Evolutionary conservation across 768 basidiomycete genomes (phyloP), one percentile per base, ranked within the genome.

Genomic region (Arthromyces matolae): DNA sequence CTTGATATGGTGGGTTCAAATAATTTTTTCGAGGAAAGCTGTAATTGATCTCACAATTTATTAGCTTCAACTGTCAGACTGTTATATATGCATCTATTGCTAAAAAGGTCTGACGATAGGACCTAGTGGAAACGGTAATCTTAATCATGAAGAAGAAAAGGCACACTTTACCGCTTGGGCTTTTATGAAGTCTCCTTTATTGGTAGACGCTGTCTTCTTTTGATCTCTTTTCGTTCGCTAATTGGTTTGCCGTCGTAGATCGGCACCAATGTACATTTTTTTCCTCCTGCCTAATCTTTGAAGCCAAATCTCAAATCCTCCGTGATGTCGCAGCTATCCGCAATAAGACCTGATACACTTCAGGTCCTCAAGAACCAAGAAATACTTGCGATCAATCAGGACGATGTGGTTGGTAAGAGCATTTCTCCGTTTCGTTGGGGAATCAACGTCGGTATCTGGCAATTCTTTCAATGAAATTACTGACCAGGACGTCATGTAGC

Each of bases 161-260:
- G 77, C 81, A 1, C 84, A 86, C 57, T 86, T 84, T 60, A 84
- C 82, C 0, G 81, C 81, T 3, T 86, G 84, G 84, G 83, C 83
- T 13, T 62, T 86, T 34, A 77, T 83, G 79, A 84, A 83, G 56
- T 69, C 66, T 0, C 83, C 84, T 3, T 71, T 86, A 22, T 60
- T 86, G 49, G 69, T 72, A 23, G 28, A 63, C 60, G 4, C 8
- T 31, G 19, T 9, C 36, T 33, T 25, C 13, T 49, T 48, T 27
- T 14, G 5, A 38, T 32, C 39, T 12, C 19, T 24, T 42, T 52
- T 23, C 19, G 4, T 33, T 36, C 16, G 34, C 22, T 38, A 10
- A n/a, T n/a, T n/a, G n/a, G 29, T 24, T 8, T 34, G 8, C 7
- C 23, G n/a, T n/a, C 1, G n/a, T 47, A 52, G 51, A 50, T 49